Evolutionary conservation across 2,329 filamentous ascomycete genomes (phyloP), one percentile per base, ranked within the genome.

Genomic region (Penicillium sumatraense): DNA sequence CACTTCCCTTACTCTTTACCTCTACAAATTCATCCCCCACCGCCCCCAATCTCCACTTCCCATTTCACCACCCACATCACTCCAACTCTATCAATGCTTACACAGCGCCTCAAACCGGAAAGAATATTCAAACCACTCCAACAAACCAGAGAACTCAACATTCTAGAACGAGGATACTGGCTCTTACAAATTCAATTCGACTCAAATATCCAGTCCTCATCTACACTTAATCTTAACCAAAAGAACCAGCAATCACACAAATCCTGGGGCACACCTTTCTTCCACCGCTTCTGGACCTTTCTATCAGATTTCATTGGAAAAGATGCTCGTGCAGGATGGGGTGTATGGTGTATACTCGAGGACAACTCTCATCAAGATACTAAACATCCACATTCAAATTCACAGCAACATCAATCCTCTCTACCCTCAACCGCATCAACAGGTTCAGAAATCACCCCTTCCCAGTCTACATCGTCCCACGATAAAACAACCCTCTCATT

Each of bases 141-240:
- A 1, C 78, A 83, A 49, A 73, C 74, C 1, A 78, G 87, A 3
- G 67, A 72, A 0, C 73, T 89, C 1, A 73, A 80, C 2, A 73
- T 75, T 0, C 82, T 88, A 33, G 91, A 96, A 70, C 82, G 93
- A 14, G 93, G 92, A 0, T 86, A 89, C 72, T 97, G 93, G 93
- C 71, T 79, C 2, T 65, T 96, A 4, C 77, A 77, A 5, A 81
- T 86, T 14, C 84, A 46, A 75, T 96, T 78, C 77, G 36, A 26
- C 13, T 33, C 23, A 49, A 31, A 48, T 10, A 13, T 6, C 50
- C 33, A 36, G 3, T 18, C 5, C n/a, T n/a, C 45, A 18, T 38
- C n/a, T 18, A 23, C 2, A 31, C 13, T 9, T 2, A 31, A 27
- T 1, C 14, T 23, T 86, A 86, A 2, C 18, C 33, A 51, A 20